phyloP scores from a whole-genome alignment of 2,329 filamentous ascomycete species.

The Cadophora gregata region DNA sequence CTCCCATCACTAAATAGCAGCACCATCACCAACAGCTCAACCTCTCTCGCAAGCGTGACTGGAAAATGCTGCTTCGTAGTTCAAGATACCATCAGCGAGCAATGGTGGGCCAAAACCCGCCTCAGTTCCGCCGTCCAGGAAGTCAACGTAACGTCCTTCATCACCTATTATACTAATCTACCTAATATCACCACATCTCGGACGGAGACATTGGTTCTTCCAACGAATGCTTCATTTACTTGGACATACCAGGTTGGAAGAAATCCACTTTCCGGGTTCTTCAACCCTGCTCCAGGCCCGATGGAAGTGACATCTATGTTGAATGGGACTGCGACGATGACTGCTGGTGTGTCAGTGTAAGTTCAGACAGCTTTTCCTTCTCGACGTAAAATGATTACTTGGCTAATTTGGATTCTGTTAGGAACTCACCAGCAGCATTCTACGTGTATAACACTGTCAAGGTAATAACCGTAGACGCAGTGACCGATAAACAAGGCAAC shows the following conservation, averaged over 20 bases:
- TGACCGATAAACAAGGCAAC: slow-evolving; percentile 23
- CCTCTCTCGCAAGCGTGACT: background rate
- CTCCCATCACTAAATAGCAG: background rate
- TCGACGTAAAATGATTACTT: background rate
- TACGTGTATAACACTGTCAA: slow-evolving; percentile 36
- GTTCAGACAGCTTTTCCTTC: background rate
- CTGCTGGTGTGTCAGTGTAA: slow-evolving; percentile 30
- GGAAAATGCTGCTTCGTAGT: slow-evolving; percentile 31
- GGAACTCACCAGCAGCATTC: slow-evolving; percentile 33
- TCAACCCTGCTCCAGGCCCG: slow-evolving; percentile 16
- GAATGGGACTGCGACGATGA: slow-evolving; percentile 24
- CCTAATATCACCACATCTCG: slow-evolving; percentile 21
- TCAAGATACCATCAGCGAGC: slow-evolving; percentile 31
- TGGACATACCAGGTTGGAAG: slow-evolving; percentile 10
- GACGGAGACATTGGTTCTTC: slow-evolving; percentile 8
- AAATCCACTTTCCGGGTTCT: slow-evolving; percentile 24
- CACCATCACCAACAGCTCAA: background rate
- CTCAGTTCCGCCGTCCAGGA: background rate
- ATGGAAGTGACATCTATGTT: slow-evolving; percentile 2
- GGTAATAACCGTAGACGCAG: slow-evolving; percentile 29
- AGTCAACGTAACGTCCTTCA: slow-evolving; percentile 33
- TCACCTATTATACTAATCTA: slow-evolving; percentile 18
- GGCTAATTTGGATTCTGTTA: slow-evolving; percentile 9
- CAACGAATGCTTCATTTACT: slow-evolving; percentile 23
- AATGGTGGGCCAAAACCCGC: slow-evolving; percentile 28